Evolutionary conservation across 1,284 basidiomycete genomes (phyloP).

Genomic region (Cutaneotrichosporon cavernicola): DNA sequence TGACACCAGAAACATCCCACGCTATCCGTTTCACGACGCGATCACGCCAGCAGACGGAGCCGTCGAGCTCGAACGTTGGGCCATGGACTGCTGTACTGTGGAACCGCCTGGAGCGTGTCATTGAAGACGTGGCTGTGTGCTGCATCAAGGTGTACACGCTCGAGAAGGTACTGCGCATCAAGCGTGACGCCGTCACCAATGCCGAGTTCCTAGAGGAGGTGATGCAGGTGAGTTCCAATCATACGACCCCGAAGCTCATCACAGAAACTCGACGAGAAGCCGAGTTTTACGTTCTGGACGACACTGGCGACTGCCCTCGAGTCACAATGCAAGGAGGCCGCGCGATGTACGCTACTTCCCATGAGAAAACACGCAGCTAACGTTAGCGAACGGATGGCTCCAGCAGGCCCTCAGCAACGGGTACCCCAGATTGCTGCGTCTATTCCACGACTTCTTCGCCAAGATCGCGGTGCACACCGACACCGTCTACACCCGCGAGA

Average conservation of each 20-base stretch:
- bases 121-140: conserved; percentile 84
- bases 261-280: conserved; percentile 80
- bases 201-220: conserved; percentile 83
- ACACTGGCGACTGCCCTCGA: conserved; percentile 76
- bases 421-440: conserved; percentile 78
- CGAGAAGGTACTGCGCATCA: conserved; percentile 86
- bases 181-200: conserved; percentile 75
- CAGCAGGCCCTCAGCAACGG: conserved; percentile 80
- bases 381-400: conserved; percentile 59
- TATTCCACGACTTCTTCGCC: conserved; percentile 94
- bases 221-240: conserved; percentile 65
- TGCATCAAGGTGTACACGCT: conserved; percentile 93
- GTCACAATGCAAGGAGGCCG: conserved; percentile 70
- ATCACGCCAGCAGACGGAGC: conserved; percentile 69
- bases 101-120: conserved; percentile 73
- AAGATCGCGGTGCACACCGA: conserved; percentile 93
- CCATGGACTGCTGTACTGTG: conserved; percentile 81
- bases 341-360: conserved; percentile 60
- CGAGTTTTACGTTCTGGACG: conserved; percentile 87
- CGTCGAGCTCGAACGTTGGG: conserved; percentile 73
- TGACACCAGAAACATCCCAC: conserved; percentile 11
- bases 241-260: not conserved
- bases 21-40: conserved; percentile 45
- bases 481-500: conserved; percentile 74
- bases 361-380: not conserved